Base-by-base conservation (phyloP, 202 grass and related monocot genomes). In the Brachypodium distachyon region DNA sequence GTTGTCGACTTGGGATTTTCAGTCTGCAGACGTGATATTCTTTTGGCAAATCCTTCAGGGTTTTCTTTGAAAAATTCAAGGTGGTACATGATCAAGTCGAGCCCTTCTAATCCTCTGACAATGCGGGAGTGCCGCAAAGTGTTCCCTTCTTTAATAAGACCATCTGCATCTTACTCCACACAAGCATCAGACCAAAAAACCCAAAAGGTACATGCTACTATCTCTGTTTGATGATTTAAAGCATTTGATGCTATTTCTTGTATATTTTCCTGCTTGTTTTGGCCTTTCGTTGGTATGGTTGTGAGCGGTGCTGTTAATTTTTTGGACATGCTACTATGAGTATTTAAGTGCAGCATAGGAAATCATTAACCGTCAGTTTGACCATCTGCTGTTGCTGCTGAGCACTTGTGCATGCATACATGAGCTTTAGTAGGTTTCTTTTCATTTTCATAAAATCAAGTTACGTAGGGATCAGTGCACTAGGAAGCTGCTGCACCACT, bases 81-180 rank as follows among this genome's bases (percentile, higher is more conserved):
- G 81, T 77, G 82, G 78, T 61, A 83, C 65, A 74, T 83, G 46
- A 86, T 67, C 43, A 92, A 80, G 52, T 50, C 70, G 69, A 81
- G 57, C 26, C n/a, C 77, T 84, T 84, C 57, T 56, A 70, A 40
- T 87, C 56, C 67, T 77, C 67, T 87, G 26, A 49, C 42, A 53
- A 68, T 12, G 2, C 52, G 41, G 74, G 83, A 87, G 71, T 59
- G 40, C 33, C 34, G 9, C 74, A 79, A 64, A 66, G 55, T 57
- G 63, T 80, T 81, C 72, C 68, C 83, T 32, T 84, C 55, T 74
- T 53, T 70, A 23, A 12, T 74, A 64, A 89, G 84, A 49, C 33
- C 87, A 71, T 92, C 43, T 83, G 84, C 93, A 82, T 83, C 89
- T 65, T 96, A 92, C 85, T 92, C 93, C 61, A 90, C 93, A 42